Conservation (phyloP, 2,329 filamentous ascomycete species). For the Colletotrichum sp. region DNA sequence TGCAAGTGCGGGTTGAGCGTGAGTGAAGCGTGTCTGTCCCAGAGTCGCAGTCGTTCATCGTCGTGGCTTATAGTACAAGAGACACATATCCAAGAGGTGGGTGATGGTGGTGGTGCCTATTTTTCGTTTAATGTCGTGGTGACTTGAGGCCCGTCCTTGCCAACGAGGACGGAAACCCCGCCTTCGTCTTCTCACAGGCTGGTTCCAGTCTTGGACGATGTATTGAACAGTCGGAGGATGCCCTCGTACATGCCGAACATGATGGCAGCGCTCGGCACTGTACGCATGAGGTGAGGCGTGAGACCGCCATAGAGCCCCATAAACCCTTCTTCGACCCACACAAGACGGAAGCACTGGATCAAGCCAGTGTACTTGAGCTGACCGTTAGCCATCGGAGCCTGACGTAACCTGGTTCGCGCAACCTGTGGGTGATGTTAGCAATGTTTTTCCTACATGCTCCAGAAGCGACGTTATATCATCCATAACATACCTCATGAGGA, state of each 20-base stretch:
- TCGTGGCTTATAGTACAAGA: not conserved
- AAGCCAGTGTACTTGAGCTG: slow-evolving; percentile 87
- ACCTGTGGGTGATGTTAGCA: slow-evolving; percentile 52
- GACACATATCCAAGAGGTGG: not conserved
- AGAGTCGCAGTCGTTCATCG: not conserved
- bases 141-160: not conserved
- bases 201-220: slow-evolving; percentile 9
- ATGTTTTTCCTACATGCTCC: not conserved
- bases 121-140: not conserved
- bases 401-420: slow-evolving; percentile 81
- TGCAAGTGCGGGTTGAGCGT: not conserved
- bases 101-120: not conserved
- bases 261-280: slow-evolving; percentile 90
- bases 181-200: not conserved
- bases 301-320: slow-evolving; percentile 87
- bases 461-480: not conserved
- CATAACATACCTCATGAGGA: slow-evolving; percentile 76
- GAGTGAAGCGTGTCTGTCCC: not conserved
- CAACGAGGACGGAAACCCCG: not conserved
- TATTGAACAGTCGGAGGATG: slow-evolving; percentile 54
- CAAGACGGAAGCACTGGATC: slow-evolving; percentile 84
- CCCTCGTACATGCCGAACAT: slow-evolving; percentile 91
- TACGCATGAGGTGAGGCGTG: slow-evolving; percentile 88
- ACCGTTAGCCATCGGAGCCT: slow-evolving; percentile 77
- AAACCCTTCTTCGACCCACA: slow-evolving; percentile 89